Percentiles rank a stretch among this genome's conserved stretches.
phyloP scores from a whole-genome alignment of 345 rosid species.

The Conringia planisiliqua region DNA sequence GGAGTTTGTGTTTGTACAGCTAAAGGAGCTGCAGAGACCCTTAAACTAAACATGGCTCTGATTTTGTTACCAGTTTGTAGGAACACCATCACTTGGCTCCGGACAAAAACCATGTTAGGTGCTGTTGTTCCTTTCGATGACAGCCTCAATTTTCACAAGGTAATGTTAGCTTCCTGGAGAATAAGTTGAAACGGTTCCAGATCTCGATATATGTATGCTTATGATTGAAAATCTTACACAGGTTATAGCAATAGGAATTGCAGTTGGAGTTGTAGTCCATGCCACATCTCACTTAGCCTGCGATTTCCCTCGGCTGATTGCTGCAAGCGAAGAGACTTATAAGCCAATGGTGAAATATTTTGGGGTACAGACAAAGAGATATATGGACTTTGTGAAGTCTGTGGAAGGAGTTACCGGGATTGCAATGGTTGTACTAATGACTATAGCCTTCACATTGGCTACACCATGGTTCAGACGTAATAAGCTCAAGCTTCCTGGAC shows the following conservation, averaged over 20 bases:
- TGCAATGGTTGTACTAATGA: conserved; percentile 64
- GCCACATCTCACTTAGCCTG: conserved; percentile 58
- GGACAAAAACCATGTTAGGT: conserved; percentile 59
- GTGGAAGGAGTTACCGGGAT: conserved; percentile 69
- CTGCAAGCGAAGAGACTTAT: conserved; percentile 50
- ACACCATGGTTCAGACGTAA: conserved; percentile 68
- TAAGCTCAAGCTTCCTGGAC: conserved; percentile 50
- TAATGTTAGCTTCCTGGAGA: conserved; percentile 10
- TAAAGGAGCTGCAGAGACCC: conserved; percentile 80
- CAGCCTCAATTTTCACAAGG: conserved; percentile 85
- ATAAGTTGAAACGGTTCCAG: not conserved
- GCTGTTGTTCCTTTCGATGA: conserved; percentile 72
- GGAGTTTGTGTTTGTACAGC: conserved; percentile 64
- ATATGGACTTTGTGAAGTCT: conserved; percentile 56
- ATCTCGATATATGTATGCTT: not conserved
- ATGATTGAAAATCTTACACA: conserved; percentile 18
- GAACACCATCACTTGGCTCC: conserved; percentile 79
- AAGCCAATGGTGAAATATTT: conserved; percentile 56
- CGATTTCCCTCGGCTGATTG: conserved; percentile 66
- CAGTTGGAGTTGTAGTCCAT: conserved; percentile 62
- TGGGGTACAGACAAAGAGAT: conserved; percentile 51
- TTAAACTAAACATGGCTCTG: conserved; percentile 77
- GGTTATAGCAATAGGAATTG: conserved; percentile 68
- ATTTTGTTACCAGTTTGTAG: conserved; percentile 71
- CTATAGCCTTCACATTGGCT: conserved; percentile 76